Evolutionary conservation across 139 green algal genomes (phyloP).

Genomic region (Pleodorina starrii): DNA sequence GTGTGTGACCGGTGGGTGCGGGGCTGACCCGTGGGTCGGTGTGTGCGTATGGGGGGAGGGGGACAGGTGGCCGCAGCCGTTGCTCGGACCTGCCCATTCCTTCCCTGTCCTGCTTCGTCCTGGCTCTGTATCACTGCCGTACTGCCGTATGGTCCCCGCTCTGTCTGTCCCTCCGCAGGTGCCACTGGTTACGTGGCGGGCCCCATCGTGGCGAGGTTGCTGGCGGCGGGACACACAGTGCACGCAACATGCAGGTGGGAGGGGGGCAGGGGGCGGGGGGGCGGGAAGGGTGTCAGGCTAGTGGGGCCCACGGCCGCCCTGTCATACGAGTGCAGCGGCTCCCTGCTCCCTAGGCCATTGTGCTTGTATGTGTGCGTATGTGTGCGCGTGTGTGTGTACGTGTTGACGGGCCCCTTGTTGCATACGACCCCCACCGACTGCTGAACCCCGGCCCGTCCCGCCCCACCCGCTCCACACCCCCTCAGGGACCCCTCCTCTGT

Average conservation of each 20-base stretch:
- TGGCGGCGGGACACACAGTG: slow-evolving; percentile 71
- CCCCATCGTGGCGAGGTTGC: slow-evolving; percentile 42
- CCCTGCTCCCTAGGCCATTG: too few relatives aligned
- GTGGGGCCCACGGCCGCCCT: neutral
- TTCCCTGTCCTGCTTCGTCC: neutral
- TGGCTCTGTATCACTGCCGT: neutral
- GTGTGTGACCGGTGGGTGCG: slow-evolving; percentile 28
- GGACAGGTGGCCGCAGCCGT: too few relatives aligned
- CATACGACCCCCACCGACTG: neutral
- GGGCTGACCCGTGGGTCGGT: neutral
- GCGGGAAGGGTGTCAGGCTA: neutral
- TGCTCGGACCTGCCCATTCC: too few relatives aligned
- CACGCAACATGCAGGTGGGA: slow-evolving; percentile 52
- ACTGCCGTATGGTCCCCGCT: neutral
- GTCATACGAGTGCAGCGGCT: neutral
- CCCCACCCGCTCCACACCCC: neutral
- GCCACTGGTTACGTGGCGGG: slow-evolving; percentile 37
- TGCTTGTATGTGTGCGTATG: neutral
- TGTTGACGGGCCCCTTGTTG: neutral
- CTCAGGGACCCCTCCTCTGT: neutral
- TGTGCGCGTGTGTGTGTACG: neutral
- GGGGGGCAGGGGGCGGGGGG: neutral
- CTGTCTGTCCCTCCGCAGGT: neutral
- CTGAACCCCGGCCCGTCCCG: neutral
- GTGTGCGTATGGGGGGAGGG: too few relatives aligned